phyloP scores from a whole-genome alignment of 2,329 filamentous ascomycete species.

The Anthostomella pinea region DNA sequence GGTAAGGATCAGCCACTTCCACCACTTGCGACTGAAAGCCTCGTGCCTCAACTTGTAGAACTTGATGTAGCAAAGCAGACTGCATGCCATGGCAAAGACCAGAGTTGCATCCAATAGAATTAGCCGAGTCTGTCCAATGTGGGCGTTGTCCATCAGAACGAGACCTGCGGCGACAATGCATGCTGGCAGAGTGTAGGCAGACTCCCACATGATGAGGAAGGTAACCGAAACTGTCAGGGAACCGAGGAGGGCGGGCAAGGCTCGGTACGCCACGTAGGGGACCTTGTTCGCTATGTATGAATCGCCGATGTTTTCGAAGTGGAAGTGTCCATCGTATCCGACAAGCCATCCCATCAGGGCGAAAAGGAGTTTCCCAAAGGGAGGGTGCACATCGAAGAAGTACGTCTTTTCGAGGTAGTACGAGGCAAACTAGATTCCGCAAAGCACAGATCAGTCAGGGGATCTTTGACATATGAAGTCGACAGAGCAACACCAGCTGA shows the following conservation, averaged over 20 bases:
- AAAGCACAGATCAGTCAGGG: no score
- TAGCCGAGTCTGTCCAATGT: conserved; percentile 92
- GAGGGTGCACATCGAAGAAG: conserved; percentile 99
- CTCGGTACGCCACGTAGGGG: conserved; percentile 92
- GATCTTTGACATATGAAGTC: no score
- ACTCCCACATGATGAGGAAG: conserved; percentile 99
- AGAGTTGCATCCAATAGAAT: conserved; percentile 94
- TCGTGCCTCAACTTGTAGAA: conserved; percentile 95
- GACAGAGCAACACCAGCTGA: no score
- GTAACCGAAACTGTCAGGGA: conserved; percentile 90
- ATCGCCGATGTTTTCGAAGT: conserved; percentile 99
- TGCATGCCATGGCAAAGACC: conserved; percentile 94
- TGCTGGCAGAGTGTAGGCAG: conserved; percentile 91
- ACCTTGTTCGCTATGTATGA: conserved; percentile 97
- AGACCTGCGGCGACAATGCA: conserved; percentile 82
- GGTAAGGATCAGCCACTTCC: conserved; percentile 97
- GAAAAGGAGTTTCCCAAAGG: conserved; percentile 96
- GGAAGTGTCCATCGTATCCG: conserved; percentile 93
- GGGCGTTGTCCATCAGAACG: conserved; percentile 93
- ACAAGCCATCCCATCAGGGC: conserved; percentile 96
- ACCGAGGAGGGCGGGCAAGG: conserved; percentile 87
- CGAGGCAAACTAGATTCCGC: conserved; percentile 64
- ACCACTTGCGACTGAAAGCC: conserved; percentile 94
- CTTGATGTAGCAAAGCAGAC: conserved; percentile 88
- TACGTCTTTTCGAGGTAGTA: conserved; percentile 94